Percentiles rank a stretch among this genome's conserved stretches.
Evolutionary conservation across 2,329 filamentous ascomycete genomes (phyloP).

Genomic region (Fusarium oxysporum): DNA sequence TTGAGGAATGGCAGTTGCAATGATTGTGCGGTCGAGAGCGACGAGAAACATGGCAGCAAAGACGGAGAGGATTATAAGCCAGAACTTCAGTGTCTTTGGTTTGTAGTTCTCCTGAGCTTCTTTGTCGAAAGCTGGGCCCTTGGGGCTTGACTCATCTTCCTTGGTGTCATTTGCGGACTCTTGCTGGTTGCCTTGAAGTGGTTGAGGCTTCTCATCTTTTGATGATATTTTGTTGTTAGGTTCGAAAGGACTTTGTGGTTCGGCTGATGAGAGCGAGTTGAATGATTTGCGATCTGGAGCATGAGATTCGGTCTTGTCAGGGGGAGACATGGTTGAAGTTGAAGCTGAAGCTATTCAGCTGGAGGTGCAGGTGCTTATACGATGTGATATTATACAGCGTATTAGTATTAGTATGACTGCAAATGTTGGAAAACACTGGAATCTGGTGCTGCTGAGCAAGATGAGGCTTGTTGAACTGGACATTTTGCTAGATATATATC

Average conservation of each 20-base stretch:
- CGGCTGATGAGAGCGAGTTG: slow-evolving; percentile 37
- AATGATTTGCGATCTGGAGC: slow-evolving; percentile 25
- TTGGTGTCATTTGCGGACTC: slow-evolving; percentile 17
- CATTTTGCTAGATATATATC: slow-evolving; percentile 31
- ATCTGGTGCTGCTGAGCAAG: neutral
- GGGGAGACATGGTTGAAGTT: slow-evolving; percentile 23
- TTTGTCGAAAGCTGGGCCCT: slow-evolving; percentile 37
- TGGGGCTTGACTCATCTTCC: slow-evolving; percentile 26
- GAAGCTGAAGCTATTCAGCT: neutral
- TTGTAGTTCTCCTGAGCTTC: slow-evolving; percentile 59
- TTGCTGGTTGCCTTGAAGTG: neutral
- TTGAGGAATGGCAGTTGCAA: slow-evolving; percentile 65
- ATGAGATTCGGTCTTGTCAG: slow-evolving; percentile 1
- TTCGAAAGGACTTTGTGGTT: slow-evolving; percentile 6
- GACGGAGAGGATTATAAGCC: slow-evolving; percentile 65
- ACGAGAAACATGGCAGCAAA: slow-evolving; percentile 68
- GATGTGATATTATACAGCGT: neutral
- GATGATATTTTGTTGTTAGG: neutral
- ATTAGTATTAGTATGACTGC: neutral
- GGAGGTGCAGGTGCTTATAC: neutral
- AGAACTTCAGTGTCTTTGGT: slow-evolving; percentile 65
- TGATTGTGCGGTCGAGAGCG: slow-evolving; percentile 68
- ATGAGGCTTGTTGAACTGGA: slow-evolving; percentile 12
- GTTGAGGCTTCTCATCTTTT: neutral
- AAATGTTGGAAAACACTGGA: neutral